Base-by-base conservation (phyloP, 176 grass and related monocot genomes). In the Melocanna baccifera region DNA sequence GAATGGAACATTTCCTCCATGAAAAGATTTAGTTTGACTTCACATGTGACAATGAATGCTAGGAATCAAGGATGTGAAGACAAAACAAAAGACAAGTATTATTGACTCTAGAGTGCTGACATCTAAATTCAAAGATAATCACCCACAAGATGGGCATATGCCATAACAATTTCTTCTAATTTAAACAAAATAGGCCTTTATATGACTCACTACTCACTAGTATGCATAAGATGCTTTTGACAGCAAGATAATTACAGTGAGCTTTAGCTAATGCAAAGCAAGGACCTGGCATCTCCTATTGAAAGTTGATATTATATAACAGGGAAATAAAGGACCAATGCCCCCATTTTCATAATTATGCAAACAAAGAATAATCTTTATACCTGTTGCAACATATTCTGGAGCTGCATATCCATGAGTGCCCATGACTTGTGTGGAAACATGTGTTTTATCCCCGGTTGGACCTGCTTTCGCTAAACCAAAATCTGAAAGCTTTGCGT, bases 351-450 rank as follows among this genome's bases (percentile, higher is more conserved):
- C 29, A 29, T 67, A 72, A 77, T 40, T 71, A 53, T 10, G 1
- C 1, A 62, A 40, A 75, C 4, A 56, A 23, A 72, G n/a, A 75
- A 63, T 40, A 19, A 51, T 26, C 26, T 19, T 23, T 62, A 39
- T 50, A 99, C 97, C 97, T 99, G 97, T 99, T 59, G 93, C 90
- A 41, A 99, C 92, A 76, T 99, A 99, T 85, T 99, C 97, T 5
- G 97, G 97, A 77, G 97, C 97, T 62, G 97, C 97, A 86, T 99
- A 99, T 80, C 97, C 97, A 61, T 96, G 93, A 12, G 97, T 99
- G 22, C 97, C 97, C 90, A 99, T 99, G 51, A 99, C 93, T 91
- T 94, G 97, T 26, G 97, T 99, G 34, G 97, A 99, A 75, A 99
- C 97, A 83, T 99, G 97, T 26, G 97, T 99, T 88, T 85, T 96